Evolutionary conservation across 2,329 filamentous ascomycete species (phyloP), one percentile per base, ranked within the genome.

Genomic region (Calonectria hongkongensis): DNA sequence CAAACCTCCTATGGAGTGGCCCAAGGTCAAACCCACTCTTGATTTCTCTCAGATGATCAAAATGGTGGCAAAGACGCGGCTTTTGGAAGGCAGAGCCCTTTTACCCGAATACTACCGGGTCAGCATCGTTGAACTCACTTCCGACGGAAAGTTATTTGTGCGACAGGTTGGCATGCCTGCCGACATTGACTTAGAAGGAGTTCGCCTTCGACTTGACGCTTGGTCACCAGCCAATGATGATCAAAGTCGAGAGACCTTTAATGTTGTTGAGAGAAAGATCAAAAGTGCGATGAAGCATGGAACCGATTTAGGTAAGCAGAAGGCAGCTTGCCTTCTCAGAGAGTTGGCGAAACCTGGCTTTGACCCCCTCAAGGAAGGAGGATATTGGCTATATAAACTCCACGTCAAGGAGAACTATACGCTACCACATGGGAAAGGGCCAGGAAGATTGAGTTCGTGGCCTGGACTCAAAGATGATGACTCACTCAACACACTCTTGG

Each of bases 21-120:
- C 13, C 2, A 66, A 74, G 8, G 70, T 74, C 4, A 73, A 51
- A 12, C 41, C 65, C 7, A 41, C 30, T 4, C 71, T 72, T 21
- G 45, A 66, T 0, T 41, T 73, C 16, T 45, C 48, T 25, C 45
- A 63, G 12, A 63, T 73, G 50, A 48, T 76, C 15, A 51, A 48
- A 21, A 77, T 80, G 73, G 68, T 77, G 30, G 76, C 78, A 9
- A 74, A 60, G 66, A 71, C 68, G 33, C 77, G 78, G n/a, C 50
- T 80, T 12, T 39, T 72, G 9, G 36, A 74, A 16, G 76, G 70
- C 10, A 72, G 58, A 27, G 74, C 70, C 18, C 67, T 70, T 10
- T 60, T 80, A 1, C 76, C 76, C 10, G 75, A 73, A 7, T 76
- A 79, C 58, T 78, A 72, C 33, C 68, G 63, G 27, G 25, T 60